Conservation (phyloP, 176 grass and related monocot species). For the Triticum dicoccoides region DNA sequence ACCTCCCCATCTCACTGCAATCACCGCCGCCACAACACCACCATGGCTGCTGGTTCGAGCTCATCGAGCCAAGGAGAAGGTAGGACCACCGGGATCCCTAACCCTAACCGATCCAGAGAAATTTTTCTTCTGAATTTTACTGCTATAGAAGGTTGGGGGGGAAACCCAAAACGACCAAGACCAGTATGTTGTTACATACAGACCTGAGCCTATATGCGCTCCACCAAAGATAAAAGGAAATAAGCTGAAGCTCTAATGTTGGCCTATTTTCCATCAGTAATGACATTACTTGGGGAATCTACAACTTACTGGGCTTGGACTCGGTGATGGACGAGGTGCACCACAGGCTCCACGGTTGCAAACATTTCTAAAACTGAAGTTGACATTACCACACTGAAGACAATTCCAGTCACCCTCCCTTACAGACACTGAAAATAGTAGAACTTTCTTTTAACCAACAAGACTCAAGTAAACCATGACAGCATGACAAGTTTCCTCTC, state of each 20-base stretch:
- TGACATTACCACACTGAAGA: constrained; percentile 91
- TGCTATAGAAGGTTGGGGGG: neutral
- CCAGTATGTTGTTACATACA: neutral
- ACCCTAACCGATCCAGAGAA: neutral
- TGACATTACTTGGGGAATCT: constrained; percentile 50
- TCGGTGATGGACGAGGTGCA: constrained; percentile 74
- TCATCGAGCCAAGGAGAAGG: too few relatives aligned
- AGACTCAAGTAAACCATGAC: constrained; percentile 31
- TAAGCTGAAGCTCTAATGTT: neutral
- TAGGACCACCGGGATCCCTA: too few relatives aligned
- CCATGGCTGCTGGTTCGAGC: too few relatives aligned
- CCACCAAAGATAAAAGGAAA: neutral
- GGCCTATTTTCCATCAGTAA: constrained; percentile 25
- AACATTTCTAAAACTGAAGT: constrained; percentile 98
- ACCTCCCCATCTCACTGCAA: too few relatives aligned
- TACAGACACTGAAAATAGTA: constrained; percentile 68
- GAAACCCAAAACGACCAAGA: neutral
- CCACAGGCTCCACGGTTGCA: constrained; percentile 93
- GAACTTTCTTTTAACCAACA: constrained; percentile 36
- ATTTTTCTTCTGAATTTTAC: neutral
- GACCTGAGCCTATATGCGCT: neutral
- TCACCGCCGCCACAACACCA: too few relatives aligned
- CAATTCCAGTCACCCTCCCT: constrained; percentile 97
- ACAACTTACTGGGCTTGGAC: constrained; percentile 85
- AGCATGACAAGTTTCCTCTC: constrained; percentile 17